Percentiles rank a stretch among this genome's conserved stretches.
phyloP scores from a whole-genome alignment of 495 filamentous ascomycete species.

The Lasiosphaeria ovina region DNA sequence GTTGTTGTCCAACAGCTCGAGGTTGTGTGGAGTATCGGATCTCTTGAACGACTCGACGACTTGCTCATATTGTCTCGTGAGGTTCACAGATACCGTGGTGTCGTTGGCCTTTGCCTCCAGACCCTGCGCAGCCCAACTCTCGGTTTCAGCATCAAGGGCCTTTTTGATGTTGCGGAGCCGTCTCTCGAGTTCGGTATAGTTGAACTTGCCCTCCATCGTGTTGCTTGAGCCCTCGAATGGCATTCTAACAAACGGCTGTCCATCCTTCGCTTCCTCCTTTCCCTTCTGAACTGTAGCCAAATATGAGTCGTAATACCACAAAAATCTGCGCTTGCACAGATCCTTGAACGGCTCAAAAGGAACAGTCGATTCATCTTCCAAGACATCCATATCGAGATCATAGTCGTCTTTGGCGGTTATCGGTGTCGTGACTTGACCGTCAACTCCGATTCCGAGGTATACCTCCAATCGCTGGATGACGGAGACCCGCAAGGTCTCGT shows the following conservation, averaged over 20 bases:
- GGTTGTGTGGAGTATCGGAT: slow-evolving; percentile 65
- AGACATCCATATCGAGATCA: slow-evolving; percentile 49
- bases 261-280: slow-evolving; percentile 56
- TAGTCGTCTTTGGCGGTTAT: slow-evolving; percentile 48
- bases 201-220: slow-evolving; percentile 81
- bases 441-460: slow-evolving; percentile 63
- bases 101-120: slow-evolving; percentile 61
- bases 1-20: slow-evolving; percentile 71
- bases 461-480: slow-evolving; percentile 83
- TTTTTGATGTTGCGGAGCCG: slow-evolving; percentile 65
- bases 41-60: slow-evolving; percentile 70
- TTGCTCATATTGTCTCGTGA: slow-evolving; percentile 82
- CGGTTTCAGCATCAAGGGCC: slow-evolving; percentile 68
- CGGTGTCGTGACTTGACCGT: slow-evolving; percentile 42
- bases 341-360: slow-evolving; percentile 82
- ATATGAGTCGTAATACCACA: slow-evolving; percentile 96
- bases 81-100: slow-evolving; percentile 70
- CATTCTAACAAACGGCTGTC: slow-evolving; percentile 68
- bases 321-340: slow-evolving; percentile 83
- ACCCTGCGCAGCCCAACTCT: slow-evolving; percentile 70
- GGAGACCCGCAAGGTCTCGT: slow-evolving; percentile 84
- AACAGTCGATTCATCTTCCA: slow-evolving; percentile 51
- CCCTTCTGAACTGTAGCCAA: slow-evolving; percentile 64
- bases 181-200: slow-evolving; percentile 71
- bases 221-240: slow-evolving; percentile 81